These are phyloP conservation scores for Chamaecyparis obtusa DNA, from an alignment of 75 land plant species.

Conservation along the genomic window DNA sequence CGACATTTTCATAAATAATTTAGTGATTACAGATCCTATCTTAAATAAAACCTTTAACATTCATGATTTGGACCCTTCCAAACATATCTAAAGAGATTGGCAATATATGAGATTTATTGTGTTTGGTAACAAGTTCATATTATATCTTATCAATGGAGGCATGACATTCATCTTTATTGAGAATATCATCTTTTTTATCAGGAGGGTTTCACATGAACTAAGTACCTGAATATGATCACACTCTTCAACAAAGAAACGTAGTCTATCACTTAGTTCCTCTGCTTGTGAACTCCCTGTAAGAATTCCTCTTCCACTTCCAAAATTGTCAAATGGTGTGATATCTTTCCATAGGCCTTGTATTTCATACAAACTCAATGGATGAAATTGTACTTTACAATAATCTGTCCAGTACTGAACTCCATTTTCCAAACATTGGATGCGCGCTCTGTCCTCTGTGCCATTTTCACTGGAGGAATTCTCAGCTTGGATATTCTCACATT, in stretches of 20 bases:
- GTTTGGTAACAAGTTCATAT: not conserved
- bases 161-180: not conserved
- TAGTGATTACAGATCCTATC: not conserved
- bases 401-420: constrained; percentile 87
- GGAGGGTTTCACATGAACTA: not conserved
- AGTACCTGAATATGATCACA: constrained; percentile 92
- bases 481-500: not conserved
- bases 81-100: not conserved
- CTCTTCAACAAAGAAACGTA: constrained; percentile 88
- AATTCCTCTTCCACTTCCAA: constrained; percentile 73
- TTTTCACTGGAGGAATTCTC: constrained; percentile 5
- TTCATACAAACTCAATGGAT: constrained; percentile 81
- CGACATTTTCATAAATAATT: not conserved
- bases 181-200: not conserved
- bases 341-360: constrained; percentile 66
- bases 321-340: constrained; percentile 62
- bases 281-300: constrained; percentile 32
- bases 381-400: constrained; percentile 82
- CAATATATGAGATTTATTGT: not conserved
- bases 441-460: constrained; percentile 32
- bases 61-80: not conserved
- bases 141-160: not conserved
- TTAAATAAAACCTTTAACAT: not conserved
- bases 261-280: constrained; percentile 75
- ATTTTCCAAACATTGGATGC: constrained; percentile 62